phyloP scores from a whole-genome alignment of 352 stramenopile genomes.

The Aphanomyces invadans region DNA sequence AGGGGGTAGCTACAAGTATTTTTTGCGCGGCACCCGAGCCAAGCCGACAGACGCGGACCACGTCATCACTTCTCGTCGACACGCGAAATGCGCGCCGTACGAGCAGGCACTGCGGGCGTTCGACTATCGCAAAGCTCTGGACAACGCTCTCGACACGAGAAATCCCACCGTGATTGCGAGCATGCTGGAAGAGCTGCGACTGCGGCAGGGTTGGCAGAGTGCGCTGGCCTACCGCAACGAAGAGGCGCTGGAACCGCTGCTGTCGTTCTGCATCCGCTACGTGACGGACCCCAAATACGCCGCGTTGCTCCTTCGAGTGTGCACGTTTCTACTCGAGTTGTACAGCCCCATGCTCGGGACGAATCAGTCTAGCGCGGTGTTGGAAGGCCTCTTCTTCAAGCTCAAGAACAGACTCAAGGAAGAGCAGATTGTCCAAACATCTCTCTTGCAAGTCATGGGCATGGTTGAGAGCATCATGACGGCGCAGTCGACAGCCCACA shows the following conservation, averaged over 20 bases:
- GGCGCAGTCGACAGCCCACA: slow-evolving; percentile 44
- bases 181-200: slow-evolving; percentile 92
- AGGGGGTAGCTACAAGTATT: slow-evolving; percentile 85
- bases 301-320: slow-evolving; percentile 86
- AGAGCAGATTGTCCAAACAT: slow-evolving; percentile 79
- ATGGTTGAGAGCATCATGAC: slow-evolving; percentile 88
- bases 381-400: slow-evolving; percentile 93
- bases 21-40: slow-evolving; percentile 80
- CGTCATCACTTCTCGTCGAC: slow-evolving; percentile 66
- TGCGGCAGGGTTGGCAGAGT: slow-evolving; percentile 83
- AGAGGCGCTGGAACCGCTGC: slow-evolving; percentile 89
- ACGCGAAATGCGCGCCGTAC: slow-evolving; percentile 88
- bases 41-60: slow-evolving; percentile 70
- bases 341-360: slow-evolving; percentile 89
- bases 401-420: slow-evolving; percentile 78
- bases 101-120: slow-evolving; percentile 92
- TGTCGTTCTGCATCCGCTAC: slow-evolving; percentile 94
- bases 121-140: slow-evolving; percentile 93
- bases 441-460: slow-evolving; percentile 77
- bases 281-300: slow-evolving; percentile 93
- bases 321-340: slow-evolving; percentile 88
- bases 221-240: slow-evolving; percentile 90
- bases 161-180: slow-evolving; percentile 88
- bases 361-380: slow-evolving; percentile 66
- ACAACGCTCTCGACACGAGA: slow-evolving; percentile 88